Evolutionary conservation across 805 yeast species (phyloP), one percentile per base, ranked within the genome.

Genomic region (Ogataea chonburiensis): DNA sequence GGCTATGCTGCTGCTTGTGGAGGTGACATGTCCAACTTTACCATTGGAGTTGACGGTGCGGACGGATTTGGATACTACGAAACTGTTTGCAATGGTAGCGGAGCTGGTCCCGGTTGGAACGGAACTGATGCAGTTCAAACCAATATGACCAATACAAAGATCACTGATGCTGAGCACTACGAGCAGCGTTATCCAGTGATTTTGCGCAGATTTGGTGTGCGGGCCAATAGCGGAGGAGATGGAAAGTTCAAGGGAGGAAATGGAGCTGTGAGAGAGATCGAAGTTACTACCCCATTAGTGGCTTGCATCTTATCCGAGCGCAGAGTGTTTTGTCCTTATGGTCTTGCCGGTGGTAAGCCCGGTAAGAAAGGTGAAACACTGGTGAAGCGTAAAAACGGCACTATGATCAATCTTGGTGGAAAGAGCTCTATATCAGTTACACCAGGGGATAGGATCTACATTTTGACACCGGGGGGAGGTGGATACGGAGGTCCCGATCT

Each of bases 1-100:
- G 68, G 68, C 42, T 73, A 72, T 10, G 68, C 73, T 14, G 77
- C 79, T 19, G 79, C 75, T 16, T 71, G 77, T 21, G 77, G 73
- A 49, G 77, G 79, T 16, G 71, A 75, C 38, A 70, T 74, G 59
- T 72, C 73, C 48, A 73, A 73, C 49, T 68, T 74, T 46, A 72
- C 76, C 4, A 73, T 72, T 53, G 80, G 80, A 31, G 37, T 37
- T 2, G 64, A 67, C 19, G 77, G 64, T 25, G 61, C 58, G 45
- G 39, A 67, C 35, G 69, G 73, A 5, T 71, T 72, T 50, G 77
- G 75, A 1, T 70, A 70, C 49, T 68, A 70, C 40, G 78, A 72
- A 45, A 71, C 78, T 3, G 68, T 72, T 28, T 70, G 75, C 46
- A 75, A 72, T 27, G 78, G 78, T 13, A 62, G 68, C 31, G 75